phyloP scores from a whole-genome alignment of 805 yeast genomes.

The Maudiozyma bulderi region DNA sequence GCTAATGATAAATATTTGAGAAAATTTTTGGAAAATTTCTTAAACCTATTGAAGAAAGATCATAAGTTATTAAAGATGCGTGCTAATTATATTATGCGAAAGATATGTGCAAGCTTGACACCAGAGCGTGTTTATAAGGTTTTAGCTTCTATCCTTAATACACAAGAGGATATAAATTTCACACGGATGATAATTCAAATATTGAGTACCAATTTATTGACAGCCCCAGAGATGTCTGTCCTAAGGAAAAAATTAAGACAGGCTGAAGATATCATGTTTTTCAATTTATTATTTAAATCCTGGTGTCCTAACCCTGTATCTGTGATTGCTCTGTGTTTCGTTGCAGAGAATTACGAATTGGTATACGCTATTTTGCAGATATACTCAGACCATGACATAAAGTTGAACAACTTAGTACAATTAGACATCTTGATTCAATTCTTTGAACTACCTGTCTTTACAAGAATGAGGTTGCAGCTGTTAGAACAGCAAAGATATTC shows the following conservation, averaged over 20 bases:
- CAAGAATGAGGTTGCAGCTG: constrained; percentile 77
- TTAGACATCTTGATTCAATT: constrained; percentile 83
- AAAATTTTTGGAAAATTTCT: constrained; percentile 61
- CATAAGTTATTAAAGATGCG: constrained; percentile 53
- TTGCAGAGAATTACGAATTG: constrained; percentile 81
- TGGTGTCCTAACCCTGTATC: constrained; percentile 94
- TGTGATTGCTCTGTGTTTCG: constrained; percentile 69
- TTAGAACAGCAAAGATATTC: constrained; percentile 79
- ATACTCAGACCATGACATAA: constrained; percentile 68
- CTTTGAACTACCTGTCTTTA: constrained; percentile 86
- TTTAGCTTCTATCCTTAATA: constrained; percentile 61
- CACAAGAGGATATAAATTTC: constrained; percentile 55
- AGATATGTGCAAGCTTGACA: constrained; percentile 69
- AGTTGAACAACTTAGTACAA: constrained; percentile 71
- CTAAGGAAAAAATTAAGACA: constrained; percentile 60
- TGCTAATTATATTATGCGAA: constrained; percentile 77
- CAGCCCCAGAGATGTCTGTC: constrained; percentile 69
- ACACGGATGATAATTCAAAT: constrained; percentile 77
- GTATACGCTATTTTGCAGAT: constrained; percentile 74
- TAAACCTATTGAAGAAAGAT: constrained; percentile 63
- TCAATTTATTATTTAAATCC: constrained; percentile 67
- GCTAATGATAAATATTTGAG: constrained; percentile 65
- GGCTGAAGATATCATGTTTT: constrained; percentile 63
- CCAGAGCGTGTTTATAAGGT: constrained; percentile 79
- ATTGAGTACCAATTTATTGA: constrained; percentile 72